Conservation (phyloP, 2,329 filamentous ascomycete species). For the Trichophaea hybrida region DNA sequence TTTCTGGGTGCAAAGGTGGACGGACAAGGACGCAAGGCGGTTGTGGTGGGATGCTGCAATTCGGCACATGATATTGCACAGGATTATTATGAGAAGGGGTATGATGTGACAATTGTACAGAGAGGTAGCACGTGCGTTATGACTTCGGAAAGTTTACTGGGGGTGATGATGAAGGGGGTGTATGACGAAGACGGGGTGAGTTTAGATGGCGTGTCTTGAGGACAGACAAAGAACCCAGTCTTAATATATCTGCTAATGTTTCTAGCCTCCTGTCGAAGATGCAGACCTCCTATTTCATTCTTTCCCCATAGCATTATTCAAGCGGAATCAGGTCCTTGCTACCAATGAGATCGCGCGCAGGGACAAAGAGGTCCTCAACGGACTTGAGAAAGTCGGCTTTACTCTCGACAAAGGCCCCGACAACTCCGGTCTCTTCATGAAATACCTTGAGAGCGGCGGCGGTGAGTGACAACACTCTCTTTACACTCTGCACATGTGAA, state of each 20-base stretch:
- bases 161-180: slow-evolving; percentile 40
- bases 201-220: no score
- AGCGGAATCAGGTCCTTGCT: slow-evolving; percentile 41
- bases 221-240: no score
- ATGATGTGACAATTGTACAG: slow-evolving; percentile 55
- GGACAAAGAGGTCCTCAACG: slow-evolving; percentile 32
- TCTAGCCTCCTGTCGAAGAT: slow-evolving; percentile 44
- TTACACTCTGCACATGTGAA: background rate
- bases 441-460: slow-evolving; percentile 51
- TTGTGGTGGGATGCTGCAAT: slow-evolving; percentile 55
- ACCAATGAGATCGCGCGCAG: slow-evolving; percentile 31
- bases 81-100: slow-evolving; percentile 51
- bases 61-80: slow-evolving; percentile 56
- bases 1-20: slow-evolving; percentile 40
- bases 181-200: slow-evolving; percentile 13
- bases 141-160: slow-evolving; percentile 39
- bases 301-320: slow-evolving; percentile 45
- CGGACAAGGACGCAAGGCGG: slow-evolving; percentile 38
- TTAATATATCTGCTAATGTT: background rate
- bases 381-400: slow-evolving; percentile 46
- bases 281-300: slow-evolving; percentile 48
- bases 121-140: slow-evolving; percentile 51
- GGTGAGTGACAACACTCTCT: slow-evolving; percentile 26
- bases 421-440: slow-evolving; percentile 43
- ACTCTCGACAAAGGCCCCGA: slow-evolving; percentile 44